phyloP scores from a whole-genome alignment of 257 asterid species.

The Solanum paucissectum region DNA sequence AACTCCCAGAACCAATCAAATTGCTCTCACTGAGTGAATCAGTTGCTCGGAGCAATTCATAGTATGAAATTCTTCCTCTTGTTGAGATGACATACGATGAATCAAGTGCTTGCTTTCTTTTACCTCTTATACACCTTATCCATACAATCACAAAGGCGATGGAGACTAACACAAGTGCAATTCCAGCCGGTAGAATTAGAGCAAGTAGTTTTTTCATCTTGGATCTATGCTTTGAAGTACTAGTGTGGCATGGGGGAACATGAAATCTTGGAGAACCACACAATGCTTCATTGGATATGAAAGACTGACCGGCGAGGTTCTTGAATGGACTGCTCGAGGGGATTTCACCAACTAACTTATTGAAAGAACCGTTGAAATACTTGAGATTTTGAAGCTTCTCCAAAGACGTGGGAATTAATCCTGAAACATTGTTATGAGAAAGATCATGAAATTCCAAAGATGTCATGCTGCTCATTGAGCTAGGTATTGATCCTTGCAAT shows the following conservation, averaged over 20 bases:
- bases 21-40: background rate
- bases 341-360: background rate
- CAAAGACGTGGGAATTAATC: background rate
- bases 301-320: background rate
- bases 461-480: background rate
- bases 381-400: background rate
- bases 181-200: background rate
- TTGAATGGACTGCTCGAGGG: background rate
- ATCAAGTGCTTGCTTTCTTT: background rate
- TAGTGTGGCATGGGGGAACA: background rate
- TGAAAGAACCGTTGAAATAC: background rate
- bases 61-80: background rate
- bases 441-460: background rate
- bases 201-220: background rate
- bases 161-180: too few relatives aligned
- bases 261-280: background rate
- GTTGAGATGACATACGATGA: background rate
- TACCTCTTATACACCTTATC: background rate
- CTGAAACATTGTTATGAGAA: background rate
- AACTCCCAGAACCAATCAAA: background rate
- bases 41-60: too few relatives aligned
- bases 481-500: background rate
- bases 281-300: background rate
- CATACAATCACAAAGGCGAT: background rate
- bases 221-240: background rate